A percentile compares a stretch with the other conserved stretches of the same genome.
These are phyloP conservation scores for Pythium volutum DNA, from an alignment of 352 stramenopile genomes.

Conservation along the genomic window DNA sequence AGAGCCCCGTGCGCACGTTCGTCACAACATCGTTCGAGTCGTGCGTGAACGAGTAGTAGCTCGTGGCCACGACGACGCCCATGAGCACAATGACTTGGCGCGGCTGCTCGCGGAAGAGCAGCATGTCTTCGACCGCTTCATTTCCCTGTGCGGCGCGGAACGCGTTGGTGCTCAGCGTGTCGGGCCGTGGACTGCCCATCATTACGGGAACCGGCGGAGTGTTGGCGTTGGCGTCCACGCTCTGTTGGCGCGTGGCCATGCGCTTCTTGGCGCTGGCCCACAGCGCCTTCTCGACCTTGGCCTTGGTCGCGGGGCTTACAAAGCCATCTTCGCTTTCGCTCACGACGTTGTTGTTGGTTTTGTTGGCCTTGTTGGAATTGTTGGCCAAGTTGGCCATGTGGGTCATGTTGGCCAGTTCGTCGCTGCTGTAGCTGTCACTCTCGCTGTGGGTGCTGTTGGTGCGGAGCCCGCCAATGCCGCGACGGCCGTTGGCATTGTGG, in stretches of 20 bases:
- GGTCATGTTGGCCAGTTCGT: neutral
- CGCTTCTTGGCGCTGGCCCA: conserved; percentile 27
- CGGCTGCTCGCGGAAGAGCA: conserved; percentile 78
- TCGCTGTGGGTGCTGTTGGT: neutral
- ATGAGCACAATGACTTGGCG: conserved; percentile 74
- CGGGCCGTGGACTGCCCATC: conserved; percentile 16
- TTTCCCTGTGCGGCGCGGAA: conserved; percentile 60
- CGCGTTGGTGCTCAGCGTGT: conserved; percentile 34
- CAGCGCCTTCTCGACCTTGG: conserved; percentile 25
- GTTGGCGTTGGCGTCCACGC: neutral
- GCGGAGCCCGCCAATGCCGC: neutral
- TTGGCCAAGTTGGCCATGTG: neutral
- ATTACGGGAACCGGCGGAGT: neutral
- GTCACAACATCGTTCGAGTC: conserved; percentile 63
- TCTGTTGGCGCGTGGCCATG: conserved; percentile 27
- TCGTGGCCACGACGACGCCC: conserved; percentile 53
- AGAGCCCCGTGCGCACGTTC: conserved; percentile 64
- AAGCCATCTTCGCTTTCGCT: conserved; percentile 30
- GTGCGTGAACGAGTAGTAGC: conserved; percentile 82
- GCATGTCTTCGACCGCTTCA: conserved; percentile 51
- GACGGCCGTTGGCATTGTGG: conserved; percentile 6
- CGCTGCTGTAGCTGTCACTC: neutral
- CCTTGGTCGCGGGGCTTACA: conserved; percentile 24
- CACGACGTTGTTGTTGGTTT: neutral
- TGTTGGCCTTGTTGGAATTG: neutral